Base-by-base conservation (phyloP, 495 filamentous ascomycete genomes). In the Xylaria palmicola region DNA sequence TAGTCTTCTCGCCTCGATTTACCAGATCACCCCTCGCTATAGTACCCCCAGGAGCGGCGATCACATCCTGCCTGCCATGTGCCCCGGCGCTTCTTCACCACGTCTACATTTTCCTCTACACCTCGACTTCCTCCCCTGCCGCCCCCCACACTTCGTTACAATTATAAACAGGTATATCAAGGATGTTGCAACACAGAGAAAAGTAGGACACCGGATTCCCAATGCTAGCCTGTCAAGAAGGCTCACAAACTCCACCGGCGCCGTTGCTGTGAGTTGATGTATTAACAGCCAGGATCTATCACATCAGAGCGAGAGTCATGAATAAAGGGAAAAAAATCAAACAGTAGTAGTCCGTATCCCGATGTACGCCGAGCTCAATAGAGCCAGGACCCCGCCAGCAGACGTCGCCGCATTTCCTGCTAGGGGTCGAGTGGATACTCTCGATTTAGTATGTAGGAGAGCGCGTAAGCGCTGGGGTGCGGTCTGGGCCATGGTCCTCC, bases 221-320 rank as follows among this genome's bases (percentile, higher is more conserved):
- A 61, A 72, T 72, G 69, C 69, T 67, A 68, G 69, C 67, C 49
- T 40, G 37, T 50, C 66, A 66, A 68, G 56, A 58, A 62, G 68
- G 68, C 53, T 54, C 59, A 56, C 56, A 64, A 68, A 68, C 65
- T 63, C 68, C 64, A 71, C 64, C 63, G 66, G 67, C 69, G 69
- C 69, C 69, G 62, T 62, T 65, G 69, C 69, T 69, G 69, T 62
- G 69, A 67, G 68, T 63, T 69, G 62, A 65, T 62, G 52, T 62
- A 62, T 72, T 72, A 72, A 69, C 63, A 68, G 64, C 69, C 67
- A 67, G 67, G 66, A 52, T 72, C 65, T 69, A 72, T 69, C 64
- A 67, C 69, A 72, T 69, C 40, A 72, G 63, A 72, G 68, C 67
- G 66, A 69, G 66, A 67, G 67, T 72, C 69, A 60, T 72, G 69